Evolutionary conservation across 495 filamentous ascomycete species (phyloP).

Genomic region (Penicillium odoratum): DNA sequence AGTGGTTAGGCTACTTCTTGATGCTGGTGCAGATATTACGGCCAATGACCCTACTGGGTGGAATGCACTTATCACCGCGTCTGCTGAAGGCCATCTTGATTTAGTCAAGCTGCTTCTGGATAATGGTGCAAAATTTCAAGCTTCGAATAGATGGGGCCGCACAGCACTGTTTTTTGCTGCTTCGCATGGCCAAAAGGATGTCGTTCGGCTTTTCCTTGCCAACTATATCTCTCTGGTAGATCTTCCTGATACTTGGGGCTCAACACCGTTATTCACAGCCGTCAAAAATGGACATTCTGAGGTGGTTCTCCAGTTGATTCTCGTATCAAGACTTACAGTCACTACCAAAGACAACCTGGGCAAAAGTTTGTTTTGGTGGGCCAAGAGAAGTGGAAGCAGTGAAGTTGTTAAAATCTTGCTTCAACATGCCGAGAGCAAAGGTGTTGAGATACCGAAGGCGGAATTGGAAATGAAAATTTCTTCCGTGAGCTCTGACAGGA

Average conservation of each 20-base stretch:
- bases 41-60: not conserved
- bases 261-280: not conserved
- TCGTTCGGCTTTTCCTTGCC: not conserved
- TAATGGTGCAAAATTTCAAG: not conserved
- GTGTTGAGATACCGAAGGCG: not conserved
- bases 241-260: not conserved
- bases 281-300: not conserved
- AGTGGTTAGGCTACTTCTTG: slow-evolving; percentile 1
- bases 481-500: not conserved
- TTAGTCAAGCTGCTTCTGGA: not conserved
- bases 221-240: not conserved
- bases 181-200: not conserved
- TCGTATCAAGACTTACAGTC: not conserved
- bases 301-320: not conserved
- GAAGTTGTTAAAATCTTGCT: not conserved
- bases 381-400: not conserved
- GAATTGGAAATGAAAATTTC: not conserved
- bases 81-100: not conserved
- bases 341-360: not conserved
- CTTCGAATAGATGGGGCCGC: not conserved
- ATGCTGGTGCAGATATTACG: not conserved
- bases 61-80: not conserved
- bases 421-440: not conserved
- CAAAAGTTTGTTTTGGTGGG: slow-evolving; percentile 5
- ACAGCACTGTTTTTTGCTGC: not conserved